A percentile compares a stretch with the other conserved stretches of the same genome.
These are phyloP conservation scores for Alternaria sp. DNA, from an alignment of 2,329 filamentous ascomycete species.

Conservation along the genomic window DNA sequence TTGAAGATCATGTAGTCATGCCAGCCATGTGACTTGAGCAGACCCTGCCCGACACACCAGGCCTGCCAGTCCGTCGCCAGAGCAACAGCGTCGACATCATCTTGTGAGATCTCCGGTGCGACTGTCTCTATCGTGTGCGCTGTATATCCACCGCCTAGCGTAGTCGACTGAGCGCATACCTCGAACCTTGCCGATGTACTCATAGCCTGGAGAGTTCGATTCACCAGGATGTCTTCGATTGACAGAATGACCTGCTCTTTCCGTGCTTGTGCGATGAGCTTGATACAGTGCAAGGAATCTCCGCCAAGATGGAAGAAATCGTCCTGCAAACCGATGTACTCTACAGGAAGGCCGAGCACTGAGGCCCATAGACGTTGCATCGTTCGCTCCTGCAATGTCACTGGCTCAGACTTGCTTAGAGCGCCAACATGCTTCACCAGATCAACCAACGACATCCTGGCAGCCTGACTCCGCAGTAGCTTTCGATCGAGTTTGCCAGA, in stretches of 20 bases:
- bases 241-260: neutral
- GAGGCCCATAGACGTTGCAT: slow-evolving; percentile 1
- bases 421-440: slow-evolving; percentile 1
- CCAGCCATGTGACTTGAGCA: slow-evolving; percentile 7
- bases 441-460: neutral
- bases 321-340: slow-evolving; percentile 5
- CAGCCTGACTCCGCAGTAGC: neutral
- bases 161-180: neutral
- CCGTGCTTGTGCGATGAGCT: slow-evolving; percentile 4
- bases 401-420: neutral
- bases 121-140: neutral
- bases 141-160: neutral
- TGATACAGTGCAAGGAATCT: slow-evolving; percentile 5
- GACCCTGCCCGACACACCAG: slow-evolving; percentile 2
- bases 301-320: slow-evolving; percentile 3
- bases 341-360: neutral
- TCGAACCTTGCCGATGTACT: neutral
- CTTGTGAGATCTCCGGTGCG: neutral
- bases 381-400: neutral
- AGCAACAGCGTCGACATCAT: neutral
- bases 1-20: slow-evolving; percentile 10
- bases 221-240: neutral
- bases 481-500: slow-evolving; percentile 6
- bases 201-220: slow-evolving; percentile 2
- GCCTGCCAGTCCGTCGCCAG: slow-evolving; percentile 5